Evolutionary conservation across 176 grass and related monocot genomes (phyloP), one percentile per base, ranked within the genome.

Genomic region (Triticum urartu): DNA sequence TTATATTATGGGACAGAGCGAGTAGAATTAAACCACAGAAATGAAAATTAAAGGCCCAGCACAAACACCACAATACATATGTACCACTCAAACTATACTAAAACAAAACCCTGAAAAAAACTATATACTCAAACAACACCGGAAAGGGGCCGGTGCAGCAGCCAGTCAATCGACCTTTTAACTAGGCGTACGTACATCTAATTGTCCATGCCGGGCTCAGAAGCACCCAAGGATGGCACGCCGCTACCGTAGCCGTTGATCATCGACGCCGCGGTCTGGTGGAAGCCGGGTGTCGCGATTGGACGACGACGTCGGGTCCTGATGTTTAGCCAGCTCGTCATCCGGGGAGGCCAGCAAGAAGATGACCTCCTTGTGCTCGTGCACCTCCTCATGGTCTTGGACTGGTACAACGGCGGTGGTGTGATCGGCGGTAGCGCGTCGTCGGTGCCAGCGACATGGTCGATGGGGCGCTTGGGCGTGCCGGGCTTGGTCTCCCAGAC

Each of bases 401-500:
- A 47, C n/a, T 79, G 89, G 58, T 83, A 90, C 3, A 84, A 73
- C 1, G 89, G 89, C 9, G 89, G 89, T 33, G 84, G 89, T 4
- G 73, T 73, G 52, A 90, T 90, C 1, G 84, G 84, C 11, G 89
- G 84, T 15, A 62, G 4, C 26, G 36, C 11, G 70, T 11, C 42
- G 32, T 11, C 1, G 17, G 72, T 1, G 11, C 64, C 5, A 0
- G 47, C 43, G 6, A 33, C 73, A 0, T 66, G 80, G 10, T 36
- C 82, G 68, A 40, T 61, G 40, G 59, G 32, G 81, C 85, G 79
- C 85, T 76, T 91, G 36, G 89, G 89, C 14, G 85, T 87, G 36
- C 89, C 85, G 1, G 85, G 89, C 76, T 76, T 87, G 75, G 85
- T 80, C 68, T 91, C 89, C 89, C 89, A 91, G 35, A 87, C 11